A percentile compares a stretch with the other conserved stretches of the same genome.
These are phyloP conservation scores for Paecilomyces sp. DNA, from an alignment of 2,329 filamentous ascomycete species.

Conservation along the genomic window DNA sequence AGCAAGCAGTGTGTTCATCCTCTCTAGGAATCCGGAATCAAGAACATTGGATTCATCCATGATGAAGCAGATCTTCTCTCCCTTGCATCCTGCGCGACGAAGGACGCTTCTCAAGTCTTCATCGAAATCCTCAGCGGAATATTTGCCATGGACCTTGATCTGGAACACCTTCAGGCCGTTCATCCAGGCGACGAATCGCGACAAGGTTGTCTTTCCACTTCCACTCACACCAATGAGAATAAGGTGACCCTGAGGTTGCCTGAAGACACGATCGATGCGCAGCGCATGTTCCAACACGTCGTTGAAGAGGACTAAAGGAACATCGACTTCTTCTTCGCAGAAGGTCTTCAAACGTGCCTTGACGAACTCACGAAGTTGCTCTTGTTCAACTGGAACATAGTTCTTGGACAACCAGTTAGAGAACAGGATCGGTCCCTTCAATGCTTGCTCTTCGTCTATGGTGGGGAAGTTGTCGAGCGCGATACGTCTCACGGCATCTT, in stretches of 20 bases:
- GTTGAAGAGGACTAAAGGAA: slow-evolving; percentile 97
- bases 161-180: slow-evolving; percentile 98
- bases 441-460: slow-evolving; percentile 82
- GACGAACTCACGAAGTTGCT: slow-evolving; percentile 92
- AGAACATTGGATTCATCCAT: slow-evolving; percentile 99
- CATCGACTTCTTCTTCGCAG: slow-evolving; percentile 98
- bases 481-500: slow-evolving; percentile 77
- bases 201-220: slow-evolving; percentile 96
- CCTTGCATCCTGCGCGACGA: slow-evolving; percentile 89
- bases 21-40: slow-evolving; percentile 95
- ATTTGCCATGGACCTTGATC: slow-evolving; percentile 99
- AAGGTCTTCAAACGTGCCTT: slow-evolving; percentile 96
- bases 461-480: slow-evolving; percentile 89
- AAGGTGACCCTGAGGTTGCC: slow-evolving; percentile 94
- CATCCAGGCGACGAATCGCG: slow-evolving; percentile 99
- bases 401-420: slow-evolving; percentile 99
- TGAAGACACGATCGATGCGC: slow-evolving; percentile 96
- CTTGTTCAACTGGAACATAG: slow-evolving; percentile 92
- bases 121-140: slow-evolving; percentile 97
- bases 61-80: slow-evolving; percentile 99
- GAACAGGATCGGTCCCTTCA: slow-evolving; percentile 91
- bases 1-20: slow-evolving; percentile 97
- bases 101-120: slow-evolving; percentile 93
- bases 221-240: slow-evolving; percentile 98
- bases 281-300: slow-evolving; percentile 97